Base-by-base conservation (phyloP, 768 basidiomycete species). In the Polyporus arcularius region DNA sequence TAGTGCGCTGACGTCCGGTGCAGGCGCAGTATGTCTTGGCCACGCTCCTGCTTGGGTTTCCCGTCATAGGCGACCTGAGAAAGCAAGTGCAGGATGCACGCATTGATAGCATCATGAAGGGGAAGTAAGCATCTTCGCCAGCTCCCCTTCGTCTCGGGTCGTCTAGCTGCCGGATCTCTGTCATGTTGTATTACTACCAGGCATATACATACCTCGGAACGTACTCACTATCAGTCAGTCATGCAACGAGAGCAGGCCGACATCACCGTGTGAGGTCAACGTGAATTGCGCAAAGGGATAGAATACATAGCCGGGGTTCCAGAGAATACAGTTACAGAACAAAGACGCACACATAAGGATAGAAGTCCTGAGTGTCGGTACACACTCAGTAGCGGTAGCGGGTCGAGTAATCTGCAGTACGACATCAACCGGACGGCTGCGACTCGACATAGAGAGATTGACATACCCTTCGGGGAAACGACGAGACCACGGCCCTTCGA, bases 401-500 rank as follows among this genome's bases (percentile, higher is more conserved):
- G 7, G 90, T 92, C 18, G 90, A 92, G 68, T 92, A 92, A 70
- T 92, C 90, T 91, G 70, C 7, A 41, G 7, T 26, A 15, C 30
- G 15, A 32, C 21, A 58, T 46, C 47, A 10, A 7, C 26, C 26
- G 28, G 26, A 48, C 46, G 12, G 8, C 46, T 26, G 26, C 53
- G 32, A 49, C 53, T 18, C 39, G 26, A 60, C 16, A 32, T 45
- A 28, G 47, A 55, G 39, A 67, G 60, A 14, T 57, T 4, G 53
- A 72, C 82, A 30, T 26, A 92, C 95, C 96, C 83, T 94, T 95
- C 0, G 96, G 96, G 0, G 95, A 95, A 14, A 97, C 96, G 38
- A 98, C 96, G 32, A 98, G 79, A 92, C 97, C 96, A 57, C 96
- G 89, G 12, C 96, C 97, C 70, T 98, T 98, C 1, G 94, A 94